Percentiles rank a stretch among this genome's conserved stretches.
phyloP scores from a whole-genome alignment of 805 yeast species.

The Kazachstania kunashirensis region DNA sequence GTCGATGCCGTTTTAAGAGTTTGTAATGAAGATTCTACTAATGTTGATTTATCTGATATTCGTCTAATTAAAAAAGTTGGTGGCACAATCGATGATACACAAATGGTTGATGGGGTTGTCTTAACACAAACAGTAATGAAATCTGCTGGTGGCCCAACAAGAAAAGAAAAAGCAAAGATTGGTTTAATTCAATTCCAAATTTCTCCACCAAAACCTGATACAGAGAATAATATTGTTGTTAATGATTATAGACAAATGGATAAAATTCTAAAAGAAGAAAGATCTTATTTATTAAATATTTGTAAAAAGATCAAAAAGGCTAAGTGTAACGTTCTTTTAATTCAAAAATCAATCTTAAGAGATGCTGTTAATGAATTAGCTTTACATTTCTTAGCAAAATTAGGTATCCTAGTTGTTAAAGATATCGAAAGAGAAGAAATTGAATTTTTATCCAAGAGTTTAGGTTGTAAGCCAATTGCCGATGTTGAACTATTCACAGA shows the following conservation, averaged over 20 bases:
- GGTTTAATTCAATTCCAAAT: conserved; percentile 89
- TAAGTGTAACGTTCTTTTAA: conserved; percentile 83
- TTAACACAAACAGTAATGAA: conserved; percentile 84
- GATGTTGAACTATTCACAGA: conserved; percentile 90
- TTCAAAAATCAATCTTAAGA: conserved; percentile 86
- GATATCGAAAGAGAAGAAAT: conserved; percentile 95
- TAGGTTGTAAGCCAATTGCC: conserved; percentile 94
- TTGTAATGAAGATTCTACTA: conserved; percentile 45
- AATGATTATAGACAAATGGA: conserved; percentile 99
- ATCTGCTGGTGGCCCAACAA: conserved; percentile 87
- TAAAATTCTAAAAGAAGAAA: conserved; percentile 93
- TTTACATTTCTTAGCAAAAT: conserved; percentile 84
- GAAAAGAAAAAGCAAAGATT: conserved; percentile 87
- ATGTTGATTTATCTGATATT: conserved; percentile 80
- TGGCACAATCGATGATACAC: conserved; percentile 96
- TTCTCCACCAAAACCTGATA: conserved; percentile 94
- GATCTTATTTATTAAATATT: conserved; percentile 87
- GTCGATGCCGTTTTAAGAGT: conserved; percentile 88
- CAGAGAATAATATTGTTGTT: conserved; percentile 95
- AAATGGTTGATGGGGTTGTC: conserved; percentile 85
- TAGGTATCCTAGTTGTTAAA: conserved; percentile 87
- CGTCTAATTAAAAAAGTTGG: conserved; percentile 89
- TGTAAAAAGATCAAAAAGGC: conserved; percentile 95
- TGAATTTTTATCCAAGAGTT: conserved; percentile 71
- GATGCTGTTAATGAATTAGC: conserved; percentile 94